phyloP scores from a whole-genome alignment of 78 protist genomes.

The Dictyostelium purpureum region DNA sequence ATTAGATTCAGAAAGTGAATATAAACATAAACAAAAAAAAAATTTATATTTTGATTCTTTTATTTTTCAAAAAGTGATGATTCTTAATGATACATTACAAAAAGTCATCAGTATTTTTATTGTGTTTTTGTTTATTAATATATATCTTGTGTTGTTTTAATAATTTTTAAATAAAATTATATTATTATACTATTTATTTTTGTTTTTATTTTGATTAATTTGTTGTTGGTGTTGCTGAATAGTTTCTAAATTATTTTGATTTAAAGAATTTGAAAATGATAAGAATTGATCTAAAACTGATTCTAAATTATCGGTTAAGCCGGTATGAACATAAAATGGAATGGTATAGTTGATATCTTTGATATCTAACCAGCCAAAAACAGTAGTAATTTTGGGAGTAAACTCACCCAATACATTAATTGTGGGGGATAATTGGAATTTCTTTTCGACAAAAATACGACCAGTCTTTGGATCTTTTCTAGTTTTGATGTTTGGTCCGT shows the following conservation, averaged over 20 bases:
- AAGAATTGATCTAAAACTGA: neutral
- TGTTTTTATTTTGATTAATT: neutral
- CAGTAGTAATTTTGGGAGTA: slow-evolving; percentile 73
- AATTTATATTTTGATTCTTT: neutral
- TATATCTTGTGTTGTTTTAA: no score
- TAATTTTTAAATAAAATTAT: no score
- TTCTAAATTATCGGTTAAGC: slow-evolving; percentile 69
- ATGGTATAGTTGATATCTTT: slow-evolving; percentile 75
- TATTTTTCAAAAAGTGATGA: no score
- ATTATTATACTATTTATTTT: neutral
- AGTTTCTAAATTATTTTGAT: slow-evolving; percentile 2
- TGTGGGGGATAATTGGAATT: slow-evolving; percentile 82
- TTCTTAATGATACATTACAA: no score
- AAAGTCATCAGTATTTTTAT: no score
- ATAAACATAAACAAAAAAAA: neutral
- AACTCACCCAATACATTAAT: slow-evolving; percentile 80
- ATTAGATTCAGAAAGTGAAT: no score
- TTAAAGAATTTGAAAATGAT: slow-evolving; percentile 5
- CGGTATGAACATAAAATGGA: slow-evolving; percentile 69
- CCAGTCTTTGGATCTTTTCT: slow-evolving; percentile 31
- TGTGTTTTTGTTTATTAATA: neutral
- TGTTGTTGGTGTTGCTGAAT: neutral
- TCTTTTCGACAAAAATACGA: slow-evolving; percentile 61
- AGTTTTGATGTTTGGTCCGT: slow-evolving; percentile 7
- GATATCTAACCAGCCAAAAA: slow-evolving; percentile 81